Base-by-base conservation (phyloP, 192 early-diverging fungal genomes). In the Rhizophlyctis rosea region DNA sequence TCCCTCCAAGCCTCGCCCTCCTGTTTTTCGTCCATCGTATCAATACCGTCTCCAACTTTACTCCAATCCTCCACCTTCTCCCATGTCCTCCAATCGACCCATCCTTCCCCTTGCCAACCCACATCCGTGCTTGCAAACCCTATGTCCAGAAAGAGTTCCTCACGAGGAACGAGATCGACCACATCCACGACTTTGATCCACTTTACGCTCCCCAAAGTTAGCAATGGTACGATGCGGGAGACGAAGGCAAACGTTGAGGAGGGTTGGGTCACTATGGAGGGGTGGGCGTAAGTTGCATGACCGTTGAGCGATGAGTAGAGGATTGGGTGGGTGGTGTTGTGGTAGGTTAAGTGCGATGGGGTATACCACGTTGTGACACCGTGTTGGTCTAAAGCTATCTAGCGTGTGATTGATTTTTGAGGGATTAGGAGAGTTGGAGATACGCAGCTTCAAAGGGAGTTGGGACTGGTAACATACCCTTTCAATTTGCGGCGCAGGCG, bases 241-340 rank as follows among this genome's bases (percentile, higher is more conserved):
- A 70, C 68, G 51, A 64, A 70, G 24, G 36, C 55, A 34, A 70
- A 70, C 3, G 68, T 70, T 60, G 56, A 53, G 47, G 63, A 60
- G 0, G 48, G 34, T 54, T 70, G 63, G 33, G 57, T 64, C 30
- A 58, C 54, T 4, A 54, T 70, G 11, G 56, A 54, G 50, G 62
- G 54, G 2, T 23, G 47, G 32, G 61, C 32, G 54, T 70, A 70
- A 29, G 58, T 63, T 13, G 68, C 68, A 30, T 70, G 68, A 13
- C 61, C 63, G 62, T 63, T 35, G 11, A 70, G 54, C 4, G 68
- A 59, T 29, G 68, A 34, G 49, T 70, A 70, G 25, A 59, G 33
- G 23, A 50, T 30, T 21, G 68, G 68, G 47, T 70, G 61, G 3
- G 61, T 57, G 44, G n/a, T 47, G n/a, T 51, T 49, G 24, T 52